Evolutionary conservation across 345 rosid genomes (phyloP), one percentile per base, ranked within the genome.

Genomic region (Lepidium africanum): DNA sequence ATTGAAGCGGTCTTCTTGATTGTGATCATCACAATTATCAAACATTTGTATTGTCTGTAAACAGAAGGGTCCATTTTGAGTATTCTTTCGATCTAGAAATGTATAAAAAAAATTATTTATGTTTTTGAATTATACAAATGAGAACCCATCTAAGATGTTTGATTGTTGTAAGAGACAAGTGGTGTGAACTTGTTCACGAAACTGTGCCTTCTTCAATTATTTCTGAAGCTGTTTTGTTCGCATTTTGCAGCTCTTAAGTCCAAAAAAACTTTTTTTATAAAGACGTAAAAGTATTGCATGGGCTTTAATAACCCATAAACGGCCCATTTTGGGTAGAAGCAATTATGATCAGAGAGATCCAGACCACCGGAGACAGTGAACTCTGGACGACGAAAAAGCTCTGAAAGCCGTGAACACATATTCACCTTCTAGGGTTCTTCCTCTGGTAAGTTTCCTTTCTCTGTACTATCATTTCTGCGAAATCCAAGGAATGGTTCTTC

Each of bases 31-130:
- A 46, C 9, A n/a, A 21, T 27, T 21, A 45, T 52, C 63, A 54
- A 45, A 35, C 48, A 67, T 41, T 25, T 55, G 10, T 63, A 32
- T 45, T 14, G 23, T 63, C 37, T 63, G 33, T 61, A 42, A 74
- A 47, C 62, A 59, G 36, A 42, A 59, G 77, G 58, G 10, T 60
- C 36, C 64, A 36, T 67, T 5, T 67, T 60, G 43, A 67, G 72
- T 58, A 65, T 40, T 73, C 2, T 66, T 52, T 59, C 27, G 9
- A 48, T 30, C 23, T 65, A 67, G 56, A 67, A 67, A 53, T 74
- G 78, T 74, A 65, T 52, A n/a, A n/a, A 35, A 74, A 71, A 21
- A 21, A 2, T 30, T 30, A 30, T 6, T 30, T 30, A 10, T 30
- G 60, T 51, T 12, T 50, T 45, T n/a, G n/a, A 16, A 36, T 35